Evolutionary conservation across 208 protist genomes (phyloP), one percentile per base, ranked within the genome.

Genomic region (Sergeia podlipaevii): DNA sequence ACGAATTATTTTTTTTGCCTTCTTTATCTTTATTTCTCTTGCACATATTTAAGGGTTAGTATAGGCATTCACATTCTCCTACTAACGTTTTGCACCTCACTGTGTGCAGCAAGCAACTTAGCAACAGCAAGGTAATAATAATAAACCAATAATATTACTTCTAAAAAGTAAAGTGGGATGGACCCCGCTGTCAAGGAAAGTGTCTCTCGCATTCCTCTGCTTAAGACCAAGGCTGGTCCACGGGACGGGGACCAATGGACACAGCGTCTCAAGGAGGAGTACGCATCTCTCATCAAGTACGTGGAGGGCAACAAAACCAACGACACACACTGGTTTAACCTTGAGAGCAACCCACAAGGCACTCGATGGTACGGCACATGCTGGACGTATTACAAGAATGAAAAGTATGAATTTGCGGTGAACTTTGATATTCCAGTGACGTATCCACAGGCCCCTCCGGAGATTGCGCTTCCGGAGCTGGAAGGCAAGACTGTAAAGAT

Each of bases 401-500:
- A 93, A 28, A 96, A 95, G 70, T 99, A 99, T 68, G 95, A 98
- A 80, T 99, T 99, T 53, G 83, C 97, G 44, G 65, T 99, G 47
- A 84, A 97, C 72, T 98, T 99, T 75, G 97, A 99, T 42, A 90
- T 99, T 33, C 97, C 97, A 13, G 96, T 98, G 4, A 96, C 95
- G 24, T 99, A 99, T 63, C 98, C 98, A 26, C 80, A 80, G 39
- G 96, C 92, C 8, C 66, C 97, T 5, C 93, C 96, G n/a, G 98
- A 99, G 58, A 77, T 99, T 17, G 85, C 77, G 10, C 72, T 99
- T 30, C 97, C 97, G 17, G 96, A 99, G 74, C 68, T 99, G 32
- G 97, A 99, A 20, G 95, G 93, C 15, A 98, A 98, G 74, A 99
- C 97, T 5, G 90, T 96, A 37, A 99, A 99, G 76, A 99, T 99